Base-by-base conservation (phyloP, 1,284 basidiomycete genomes). In the Vanrija sp. region DNA sequence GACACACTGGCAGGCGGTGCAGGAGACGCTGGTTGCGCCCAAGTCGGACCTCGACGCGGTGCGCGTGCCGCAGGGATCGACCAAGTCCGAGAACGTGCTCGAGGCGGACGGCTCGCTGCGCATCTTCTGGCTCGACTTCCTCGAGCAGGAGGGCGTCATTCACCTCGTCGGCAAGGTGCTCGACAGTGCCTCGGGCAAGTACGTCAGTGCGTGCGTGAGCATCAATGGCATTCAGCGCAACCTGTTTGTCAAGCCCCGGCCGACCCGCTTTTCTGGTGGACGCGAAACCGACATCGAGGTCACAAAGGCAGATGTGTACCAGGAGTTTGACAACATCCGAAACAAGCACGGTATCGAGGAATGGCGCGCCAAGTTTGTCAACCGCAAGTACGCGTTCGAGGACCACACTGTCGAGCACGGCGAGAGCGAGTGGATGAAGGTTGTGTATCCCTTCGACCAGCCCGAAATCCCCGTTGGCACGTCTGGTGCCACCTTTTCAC, bases 111-210 rank as follows among this genome's bases (percentile, higher is more conserved):
- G 89, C 1, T 70, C 64, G 23, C 78, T 96, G n/a, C 83, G 83
- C 26, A 92, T 97, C 78, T 97, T 87, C 79, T 97, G 93, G 93
- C 79, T 95, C 25, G 93, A 97, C 68, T 90, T 90, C 67, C 83
- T 91, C 18, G 93, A 97, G 70, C 82, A 85, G 47, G 84, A 88
- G 16, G 84, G 83, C 56, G 78, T 91, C 8, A 66, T 81, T 0
- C 87, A 91, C 71, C 87, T 97, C 58, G 83, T 91, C 38, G 93
- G 93, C 16, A 97, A 96, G 75, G 83, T 91, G 26, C 84, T 87
- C 62, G 89, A 93, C 74, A 86, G 86, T 73, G 75, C 79, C 6
- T 82, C 83, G 2, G 77, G 76, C 21, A 79, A 78, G 55, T 97
- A 87, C 83, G 80, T 91, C n/a, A 94, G 91, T 21, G 90, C 89